phyloP scores from a whole-genome alignment of 2,329 filamentous ascomycete species.

The Harringtonia aguacate region DNA sequence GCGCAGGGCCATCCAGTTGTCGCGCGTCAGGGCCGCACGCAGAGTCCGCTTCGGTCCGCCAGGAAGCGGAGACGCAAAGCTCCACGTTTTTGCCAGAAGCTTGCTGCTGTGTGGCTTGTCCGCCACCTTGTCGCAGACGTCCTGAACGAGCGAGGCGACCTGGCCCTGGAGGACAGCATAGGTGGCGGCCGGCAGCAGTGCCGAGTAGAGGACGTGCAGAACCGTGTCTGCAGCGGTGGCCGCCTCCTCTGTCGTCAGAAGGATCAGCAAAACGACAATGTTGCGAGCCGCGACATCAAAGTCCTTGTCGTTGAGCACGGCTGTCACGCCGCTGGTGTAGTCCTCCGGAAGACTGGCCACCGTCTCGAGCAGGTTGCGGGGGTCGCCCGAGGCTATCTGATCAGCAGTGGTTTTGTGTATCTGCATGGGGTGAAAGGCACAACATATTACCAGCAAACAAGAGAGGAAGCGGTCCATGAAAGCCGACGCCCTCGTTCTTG shows the following conservation, averaged over 20 bases:
- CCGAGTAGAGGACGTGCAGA: constrained; percentile 35
- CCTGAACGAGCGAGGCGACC: constrained; percentile 15
- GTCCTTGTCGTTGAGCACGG: constrained; percentile 28
- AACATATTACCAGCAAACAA: constrained; percentile 1
- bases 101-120: constrained; percentile 11
- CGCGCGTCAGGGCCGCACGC: not conserved
- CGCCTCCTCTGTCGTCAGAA: constrained; percentile 5
- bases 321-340: constrained; percentile 15
- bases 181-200: constrained; percentile 8
- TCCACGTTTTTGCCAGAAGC: too few relatives aligned
- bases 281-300: constrained; percentile 27
- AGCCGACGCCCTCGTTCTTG: constrained; percentile 1
- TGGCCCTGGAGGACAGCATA: not conserved
- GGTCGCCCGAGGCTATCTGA: constrained; percentile 29
- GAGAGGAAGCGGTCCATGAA: not conserved
- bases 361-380: constrained; percentile 30
- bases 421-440: not conserved
- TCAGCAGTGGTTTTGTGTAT: not conserved
- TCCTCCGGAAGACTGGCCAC: constrained; percentile 20
- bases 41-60: too few relatives aligned
- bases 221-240: constrained; percentile 4
- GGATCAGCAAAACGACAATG: constrained; percentile 25
- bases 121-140: constrained; percentile 21
- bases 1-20: not conserved
- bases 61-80: not conserved